phyloP scores from a whole-genome alignment of 129 eudicot genomes.

The Oenanthe sinensis region DNA sequence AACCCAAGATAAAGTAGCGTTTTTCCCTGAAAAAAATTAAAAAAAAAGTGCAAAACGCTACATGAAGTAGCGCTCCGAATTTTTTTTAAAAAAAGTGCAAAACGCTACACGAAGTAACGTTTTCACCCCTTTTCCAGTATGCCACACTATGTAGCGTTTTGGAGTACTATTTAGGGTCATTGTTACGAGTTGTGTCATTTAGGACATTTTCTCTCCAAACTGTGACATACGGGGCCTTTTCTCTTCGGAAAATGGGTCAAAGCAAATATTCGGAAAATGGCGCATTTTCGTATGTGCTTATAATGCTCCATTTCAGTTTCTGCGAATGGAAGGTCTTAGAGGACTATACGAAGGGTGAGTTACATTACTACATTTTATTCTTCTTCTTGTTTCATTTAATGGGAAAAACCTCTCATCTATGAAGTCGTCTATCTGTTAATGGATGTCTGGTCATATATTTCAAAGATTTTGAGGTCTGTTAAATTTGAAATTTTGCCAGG shows the following conservation, averaged over 20 bases:
- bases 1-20: too few relatives aligned
- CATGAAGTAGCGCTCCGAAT: too few relatives aligned
- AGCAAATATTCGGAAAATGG: neutral
- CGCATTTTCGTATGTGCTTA: neutral
- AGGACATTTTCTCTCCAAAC: too few relatives aligned
- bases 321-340: constrained; percentile 73
- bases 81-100: too few relatives aligned
- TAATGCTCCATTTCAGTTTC: constrained; percentile 43
- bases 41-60: too few relatives aligned
- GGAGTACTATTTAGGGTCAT: too few relatives aligned
- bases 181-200: too few relatives aligned
- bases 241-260: neutral
- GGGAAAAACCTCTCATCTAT: neutral
- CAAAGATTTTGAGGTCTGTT: neutral
- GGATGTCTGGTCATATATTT: neutral
- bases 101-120: too few relatives aligned
- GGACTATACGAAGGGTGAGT: constrained; percentile 98
- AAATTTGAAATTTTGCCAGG: constrained; percentile 29
- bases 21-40: too few relatives aligned
- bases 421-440: neutral
- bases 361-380: neutral
- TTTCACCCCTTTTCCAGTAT: too few relatives aligned
- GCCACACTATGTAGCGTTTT: too few relatives aligned
- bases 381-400: neutral
- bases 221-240: too few relatives aligned